Base-by-base conservation (phyloP, 129 eudicot genomes). In the Calendula officinalis region DNA sequence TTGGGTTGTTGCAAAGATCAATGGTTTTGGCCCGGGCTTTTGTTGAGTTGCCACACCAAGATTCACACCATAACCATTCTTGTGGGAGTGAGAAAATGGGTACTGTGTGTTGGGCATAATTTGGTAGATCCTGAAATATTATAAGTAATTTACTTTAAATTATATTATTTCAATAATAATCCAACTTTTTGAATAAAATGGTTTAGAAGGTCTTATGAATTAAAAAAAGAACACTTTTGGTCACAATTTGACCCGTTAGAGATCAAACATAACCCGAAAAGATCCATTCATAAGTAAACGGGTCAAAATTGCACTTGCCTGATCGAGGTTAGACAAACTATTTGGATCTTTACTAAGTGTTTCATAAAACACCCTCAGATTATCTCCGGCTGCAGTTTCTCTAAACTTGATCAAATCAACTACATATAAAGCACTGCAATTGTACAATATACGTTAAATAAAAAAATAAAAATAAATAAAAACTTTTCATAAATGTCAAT, bases 51-150 rank as follows among this genome's bases (percentile, higher is more conserved):
- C 95, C 97, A 57, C 98, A 92, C 98, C 98, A 92, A 9, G 98
- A 92, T 71, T 92, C 98, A n/a, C 98, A 92, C 98, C 98, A 92
- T 27, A 92, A 82, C 98, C 98, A 92, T 75, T 92, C 98, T 83
- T 88, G 96, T 37, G 98, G 98, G 12, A 92, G 95, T 8, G 98
- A 92, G 75, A 88, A 88, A 65, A 92, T 92, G 6, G 96, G 96
- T 32, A 92, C 98, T 11, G 80, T 72, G 66, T 92, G 98, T 69
- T 91, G 97, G 16, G 97, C 97, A 36, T 92, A 92, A 75, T 92
- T 92, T 10, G 98, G 98, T 54, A 92, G 85, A 86, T 92, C 98
- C 97, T 90, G 79, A 64, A 80, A 74, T 15, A 64, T 22, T 22
- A 22, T 22, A 22, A 22, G 30, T 22, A 22, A 22, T 22, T 22